Evolutionary conservation across 805 yeast genomes (phyloP), one percentile per base, ranked within the genome.

Genomic region (Kodamaea kaohsiungensis): DNA sequence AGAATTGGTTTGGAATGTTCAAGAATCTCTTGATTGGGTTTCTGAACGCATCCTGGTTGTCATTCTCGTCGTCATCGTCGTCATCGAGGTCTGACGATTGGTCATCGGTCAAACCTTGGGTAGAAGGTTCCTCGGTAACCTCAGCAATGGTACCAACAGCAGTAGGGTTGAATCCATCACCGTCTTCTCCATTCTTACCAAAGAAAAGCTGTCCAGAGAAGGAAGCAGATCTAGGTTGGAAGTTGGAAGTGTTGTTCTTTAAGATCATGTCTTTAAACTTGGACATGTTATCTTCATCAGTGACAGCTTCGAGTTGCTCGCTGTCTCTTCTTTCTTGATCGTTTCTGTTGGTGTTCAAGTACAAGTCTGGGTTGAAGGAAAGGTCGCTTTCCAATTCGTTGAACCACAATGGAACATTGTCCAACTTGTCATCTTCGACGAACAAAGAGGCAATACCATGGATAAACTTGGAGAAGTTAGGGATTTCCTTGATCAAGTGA

Each of bases 371-470:
- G 45, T 55, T 58, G 50, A 57, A 58, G 10, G 59, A 52, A 55
- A 66, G 50, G 52, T 66, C 70, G 18, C 60, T 56, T 52, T 90
- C 98, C 63, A 95, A 76, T 57, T 93, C 98, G 55, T 96, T 89
- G 60, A 91, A 79, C 99, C 99, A 93, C 69, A 91, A 89, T 53
- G 99, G 99, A 58, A 93, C 78, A 58, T 87, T 85, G 67, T 91
- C 97, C 65, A 93, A 80, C 61, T 88, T 87, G 63, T 93, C 98
- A 67, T 90, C 95, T 66, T 93, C 98, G 52, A 91, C 83, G 66
- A 86, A 93, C 58, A 93, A 78, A 2, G 91, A 80, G 4, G 97
- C 91, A 54, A 91, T 84, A 72, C 98, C 98, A 68, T 93, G 99
- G 61, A 93, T 81, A 67, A 89, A 93, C 71, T 91, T 90, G 50